These are phyloP conservation scores for Plicaturopsis crispa DNA, from an alignment of 768 basidiomycete genomes.

Conservation along the genomic window DNA sequence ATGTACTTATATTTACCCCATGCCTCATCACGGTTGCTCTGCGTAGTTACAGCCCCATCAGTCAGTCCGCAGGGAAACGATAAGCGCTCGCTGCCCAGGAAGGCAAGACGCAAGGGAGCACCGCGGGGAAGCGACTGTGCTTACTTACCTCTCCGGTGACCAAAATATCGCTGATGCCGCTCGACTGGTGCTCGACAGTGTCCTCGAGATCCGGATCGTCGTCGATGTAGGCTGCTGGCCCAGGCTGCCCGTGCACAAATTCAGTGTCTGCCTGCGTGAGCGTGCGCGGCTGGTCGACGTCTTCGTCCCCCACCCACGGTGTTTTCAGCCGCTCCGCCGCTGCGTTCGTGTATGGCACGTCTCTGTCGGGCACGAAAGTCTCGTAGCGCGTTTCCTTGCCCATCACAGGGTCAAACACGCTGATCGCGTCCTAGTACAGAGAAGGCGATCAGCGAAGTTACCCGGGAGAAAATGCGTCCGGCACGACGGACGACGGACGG, in stretches of 20 bases:
- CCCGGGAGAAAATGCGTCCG: no score
- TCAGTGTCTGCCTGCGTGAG: no score
- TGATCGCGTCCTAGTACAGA: conserved; percentile 28
- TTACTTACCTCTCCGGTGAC: conserved; percentile 40
- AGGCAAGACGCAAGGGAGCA: neutral
- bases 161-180: conserved; percentile 43
- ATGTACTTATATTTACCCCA: conserved; percentile 41
- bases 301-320: conserved; percentile 21
- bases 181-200: conserved; percentile 25
- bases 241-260: no score
- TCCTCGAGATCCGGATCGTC: conserved; percentile 34
- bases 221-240: conserved; percentile 16
- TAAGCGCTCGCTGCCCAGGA: neutral
- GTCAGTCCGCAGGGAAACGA: conserved; percentile 25
- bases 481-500: no score
- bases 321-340: conserved; percentile 23
- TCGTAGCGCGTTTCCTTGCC: conserved; percentile 34
- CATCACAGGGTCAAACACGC: conserved; percentile 33
- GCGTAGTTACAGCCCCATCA: no score
- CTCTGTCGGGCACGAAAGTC: conserved; percentile 31
- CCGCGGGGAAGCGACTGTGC: neutral
- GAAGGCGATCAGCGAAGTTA: neutral
- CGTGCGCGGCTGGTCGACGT: conserved; percentile 8
- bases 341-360: conserved; percentile 27
- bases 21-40: conserved; percentile 38